Percentiles rank a stretch among this genome's conserved stretches.
These are phyloP conservation scores for Turritis glabra DNA, from an alignment of 345 rosid genomes.

Conservation along the genomic window DNA sequence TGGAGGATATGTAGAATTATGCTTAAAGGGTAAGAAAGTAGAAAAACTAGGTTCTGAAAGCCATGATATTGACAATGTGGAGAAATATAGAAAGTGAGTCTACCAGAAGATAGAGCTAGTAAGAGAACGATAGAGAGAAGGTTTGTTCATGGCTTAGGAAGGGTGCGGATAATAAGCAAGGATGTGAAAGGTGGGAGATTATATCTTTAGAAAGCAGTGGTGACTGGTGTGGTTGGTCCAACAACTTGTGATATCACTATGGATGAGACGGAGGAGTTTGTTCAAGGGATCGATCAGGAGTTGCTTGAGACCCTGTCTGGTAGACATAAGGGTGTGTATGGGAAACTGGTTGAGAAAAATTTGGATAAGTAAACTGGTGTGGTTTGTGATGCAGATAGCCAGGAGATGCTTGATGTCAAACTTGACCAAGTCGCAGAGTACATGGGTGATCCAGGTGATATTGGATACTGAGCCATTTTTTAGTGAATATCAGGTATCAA, in stretches of 20 bases:
- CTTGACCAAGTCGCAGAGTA: slow-evolving; percentile 91
- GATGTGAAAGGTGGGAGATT: slow-evolving; percentile 68
- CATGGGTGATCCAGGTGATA: slow-evolving; percentile 64
- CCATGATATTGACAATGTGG: too few species aligned
- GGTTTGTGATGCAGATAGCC: slow-evolving; percentile 65
- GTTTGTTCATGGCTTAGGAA: slow-evolving; percentile 65
- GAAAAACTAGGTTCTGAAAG: too few species aligned
- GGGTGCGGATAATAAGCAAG: slow-evolving; percentile 71
- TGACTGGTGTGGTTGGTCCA: slow-evolving; percentile 76
- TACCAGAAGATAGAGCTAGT: neutral
- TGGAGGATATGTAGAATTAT: too few species aligned
- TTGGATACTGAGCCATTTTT: slow-evolving; percentile 43
- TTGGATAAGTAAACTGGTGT: slow-evolving; percentile 64
- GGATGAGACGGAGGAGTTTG: slow-evolving; percentile 73
- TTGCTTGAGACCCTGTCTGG: slow-evolving; percentile 77
- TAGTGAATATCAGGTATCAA: neutral
- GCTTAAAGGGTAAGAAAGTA: too few species aligned
- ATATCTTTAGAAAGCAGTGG: slow-evolving; percentile 77
- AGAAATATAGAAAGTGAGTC: slow-evolving; percentile 24
- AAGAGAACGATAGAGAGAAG: slow-evolving; percentile 21
- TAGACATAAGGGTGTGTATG: slow-evolving; percentile 64
- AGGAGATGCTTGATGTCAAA: slow-evolving; percentile 56
- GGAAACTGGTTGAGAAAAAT: slow-evolving; percentile 69
- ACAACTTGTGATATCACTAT: slow-evolving; percentile 63
- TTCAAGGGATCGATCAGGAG: slow-evolving; percentile 74